Percentiles rank a stretch among this genome's conserved stretches.
These are phyloP conservation scores for Diplosphaera chodatii DNA, from an alignment of 139 green algal genomes.

Conservation along the genomic window DNA sequence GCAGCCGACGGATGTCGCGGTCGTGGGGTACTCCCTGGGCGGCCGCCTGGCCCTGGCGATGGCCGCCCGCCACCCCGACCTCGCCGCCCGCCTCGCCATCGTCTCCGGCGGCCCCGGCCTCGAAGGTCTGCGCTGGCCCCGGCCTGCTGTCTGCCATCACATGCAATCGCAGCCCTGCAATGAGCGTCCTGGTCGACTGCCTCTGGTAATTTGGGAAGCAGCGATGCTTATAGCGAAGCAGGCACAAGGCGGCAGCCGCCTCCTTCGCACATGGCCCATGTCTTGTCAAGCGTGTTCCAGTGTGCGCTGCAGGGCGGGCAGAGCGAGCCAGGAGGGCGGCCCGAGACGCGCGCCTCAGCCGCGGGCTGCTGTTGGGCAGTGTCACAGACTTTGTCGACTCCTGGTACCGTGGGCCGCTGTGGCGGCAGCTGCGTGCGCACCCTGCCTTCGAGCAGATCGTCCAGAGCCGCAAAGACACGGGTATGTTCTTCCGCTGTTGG, in stretches of 20 bases:
- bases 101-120: slow-evolving; percentile 52
- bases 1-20: slow-evolving; percentile 4
- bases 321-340: slow-evolving; percentile 24
- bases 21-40: slow-evolving; percentile 83
- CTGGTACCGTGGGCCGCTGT: slow-evolving; percentile 74
- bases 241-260: too few species aligned
- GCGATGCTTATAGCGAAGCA: too few species aligned
- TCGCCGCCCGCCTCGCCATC: slow-evolving; percentile 29
- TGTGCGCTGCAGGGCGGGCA: neutral
- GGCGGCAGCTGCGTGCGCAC: slow-evolving; percentile 40
- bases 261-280: too few species aligned
- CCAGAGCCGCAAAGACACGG: too few species aligned
- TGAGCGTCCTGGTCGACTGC: too few species aligned
- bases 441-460: slow-evolving; percentile 8
- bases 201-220: too few species aligned
- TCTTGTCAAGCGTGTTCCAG: neutral
- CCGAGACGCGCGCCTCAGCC: slow-evolving; percentile 44
- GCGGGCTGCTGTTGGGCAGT: slow-evolving; percentile 24
- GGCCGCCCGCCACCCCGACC: slow-evolving; percentile 7
- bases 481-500: too few species aligned
- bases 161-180: too few species aligned
- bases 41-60: slow-evolving; percentile 61
- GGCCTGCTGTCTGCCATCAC: too few species aligned
- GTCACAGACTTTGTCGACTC: slow-evolving; percentile 43
- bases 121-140: neutral